phyloP scores from a whole-genome alignment of 1,284 basidiomycete genomes.

The Microbotryum saponariae region DNA sequence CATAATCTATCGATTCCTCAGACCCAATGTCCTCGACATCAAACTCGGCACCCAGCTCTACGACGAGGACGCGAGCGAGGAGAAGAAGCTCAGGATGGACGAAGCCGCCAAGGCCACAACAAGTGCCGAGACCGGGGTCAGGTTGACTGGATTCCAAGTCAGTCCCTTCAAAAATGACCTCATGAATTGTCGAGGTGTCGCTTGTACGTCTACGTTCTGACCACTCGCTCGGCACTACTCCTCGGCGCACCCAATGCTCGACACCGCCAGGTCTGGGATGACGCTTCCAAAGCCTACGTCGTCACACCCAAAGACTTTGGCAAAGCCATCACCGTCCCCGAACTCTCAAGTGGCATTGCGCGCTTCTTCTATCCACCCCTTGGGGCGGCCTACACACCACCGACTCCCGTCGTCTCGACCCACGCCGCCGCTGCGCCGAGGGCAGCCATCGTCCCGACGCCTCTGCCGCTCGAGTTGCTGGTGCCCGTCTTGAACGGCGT shows the following conservation, averaged over 20 bases:
- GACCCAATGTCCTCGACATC: slow-evolving; percentile 80
- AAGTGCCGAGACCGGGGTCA: slow-evolving; percentile 58
- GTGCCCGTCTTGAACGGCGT: slow-evolving; percentile 56
- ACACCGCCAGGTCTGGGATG: slow-evolving; percentile 60
- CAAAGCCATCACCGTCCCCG: slow-evolving; percentile 58
- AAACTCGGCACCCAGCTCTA: slow-evolving; percentile 85
- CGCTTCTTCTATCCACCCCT: slow-evolving; percentile 62
- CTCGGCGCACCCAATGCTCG: not conserved
- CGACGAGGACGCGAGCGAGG: slow-evolving; percentile 55
- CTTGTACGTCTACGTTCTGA: not conserved
- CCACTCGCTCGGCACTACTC: not conserved
- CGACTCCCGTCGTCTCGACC: slow-evolving; percentile 6
- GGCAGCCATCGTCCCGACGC: slow-evolving; percentile 35
- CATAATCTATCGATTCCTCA: slow-evolving; percentile 59
- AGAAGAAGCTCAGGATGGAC: slow-evolving; percentile 73
- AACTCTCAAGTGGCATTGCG: slow-evolving; percentile 65
- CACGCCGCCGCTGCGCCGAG: slow-evolving; percentile 15
- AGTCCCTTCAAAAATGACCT: slow-evolving; percentile 29
- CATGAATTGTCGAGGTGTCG: not conserved
- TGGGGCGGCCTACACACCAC: slow-evolving; percentile 15
- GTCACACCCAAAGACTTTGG: slow-evolving; percentile 71
- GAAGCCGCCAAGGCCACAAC: slow-evolving; percentile 64
- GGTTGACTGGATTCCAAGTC: slow-evolving; percentile 85
- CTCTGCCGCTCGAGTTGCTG: slow-evolving; percentile 54
- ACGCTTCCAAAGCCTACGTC: slow-evolving; percentile 50